Base-by-base conservation (phyloP, 495 filamentous ascomycete genomes). In the Pseudomonodictys pantanalensis region DNA sequence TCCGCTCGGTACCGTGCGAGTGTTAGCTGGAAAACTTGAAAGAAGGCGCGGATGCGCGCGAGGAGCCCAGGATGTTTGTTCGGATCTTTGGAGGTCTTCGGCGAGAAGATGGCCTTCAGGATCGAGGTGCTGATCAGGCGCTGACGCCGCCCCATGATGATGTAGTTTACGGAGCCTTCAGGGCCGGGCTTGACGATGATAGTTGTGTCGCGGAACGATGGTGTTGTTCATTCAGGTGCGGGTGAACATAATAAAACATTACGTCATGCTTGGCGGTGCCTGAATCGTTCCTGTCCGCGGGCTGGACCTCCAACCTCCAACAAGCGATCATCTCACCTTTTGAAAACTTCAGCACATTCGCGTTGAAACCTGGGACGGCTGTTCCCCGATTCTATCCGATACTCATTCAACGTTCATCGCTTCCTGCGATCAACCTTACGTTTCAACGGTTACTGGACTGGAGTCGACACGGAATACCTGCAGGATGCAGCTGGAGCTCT, bases 31-130 rank as follows among this genome's bases (percentile, higher is more conserved):
- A 68, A 68, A 2, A 68, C 26, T 28, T 58, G 52, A 62, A 73
- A 71, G 65, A 68, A 70, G 23, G 65, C 60, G 9, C 66, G 30
- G 38, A 73, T 61, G 18, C 60, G 58, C 0, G 56, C 60, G n/a
- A 68, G 56, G 17, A 70, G 44, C 1, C 38, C 29, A 11, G 43
- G 64, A 20, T 20, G 49, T 30, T 60, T 65, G 22, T 64, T 35
- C 25, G 33, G 9, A 17, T 49, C 44, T 26, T 45, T 43, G 3
- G 57, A 11, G 15, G 54, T 23, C 10, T 38, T 51, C 28, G 65
- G 41, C 12, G 25, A 42, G 58, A 71, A 69, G 32, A 71, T 67
- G 44, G 69, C 69, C 25, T 42, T 38, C 6, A 71, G 67, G 29
- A 71, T 69, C 5, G 69, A 69, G 1, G 52, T 63, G 39, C 59